Base-by-base conservation (phyloP, 768 basidiomycete genomes). In the Boletus speciosus region DNA sequence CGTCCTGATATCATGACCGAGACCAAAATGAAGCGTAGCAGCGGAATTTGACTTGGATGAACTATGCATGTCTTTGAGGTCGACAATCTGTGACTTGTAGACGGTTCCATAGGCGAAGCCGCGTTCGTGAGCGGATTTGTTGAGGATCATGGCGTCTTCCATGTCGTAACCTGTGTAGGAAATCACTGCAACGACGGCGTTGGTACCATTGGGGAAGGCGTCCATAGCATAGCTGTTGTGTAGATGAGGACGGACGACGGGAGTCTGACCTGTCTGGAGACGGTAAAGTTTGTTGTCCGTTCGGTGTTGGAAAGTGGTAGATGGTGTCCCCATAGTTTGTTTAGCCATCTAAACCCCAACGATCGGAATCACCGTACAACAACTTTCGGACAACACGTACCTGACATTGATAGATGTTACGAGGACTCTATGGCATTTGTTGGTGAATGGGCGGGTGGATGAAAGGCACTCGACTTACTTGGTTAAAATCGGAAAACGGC, bases 71-170 rank as follows among this genome's bases (percentile, higher is more conserved):
- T 93, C 88, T 66, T 88, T 88, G 16, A 99, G 79, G 71, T 98
- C 96, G 53, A 98, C 78, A 38, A 90, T 88, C 66, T 94, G 85
- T 5, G 92, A 86, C 71, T 98, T 98, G 79, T 98, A 98, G 32
- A 99, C 84, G 1, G 94, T 92, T 27, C 97, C 97, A 67, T 98
- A 96, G 1, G 81, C 94, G 68, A 99, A 99, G 0, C 97, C 97
- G 32, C 97, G 88, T 73, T 99, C 97, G 67, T 99, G 94, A 3
- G 93, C 88, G 1, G 95, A 98, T 74, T 99, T 99, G 73, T 99
- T 99, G 48, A 99, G 76, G 61, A 99, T 99, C 97, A 99, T 99
- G 61, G 97, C 97, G 64, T 99, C 97, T 74, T 99, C 97, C 97
- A 99, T 99, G 71, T 99, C 97, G 72, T 99, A 99, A 4, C 97